Evolutionary conservation across 768 basidiomycete species (phyloP), one percentile per base, ranked within the genome.

Genomic region (Myochromella boudieri): DNA sequence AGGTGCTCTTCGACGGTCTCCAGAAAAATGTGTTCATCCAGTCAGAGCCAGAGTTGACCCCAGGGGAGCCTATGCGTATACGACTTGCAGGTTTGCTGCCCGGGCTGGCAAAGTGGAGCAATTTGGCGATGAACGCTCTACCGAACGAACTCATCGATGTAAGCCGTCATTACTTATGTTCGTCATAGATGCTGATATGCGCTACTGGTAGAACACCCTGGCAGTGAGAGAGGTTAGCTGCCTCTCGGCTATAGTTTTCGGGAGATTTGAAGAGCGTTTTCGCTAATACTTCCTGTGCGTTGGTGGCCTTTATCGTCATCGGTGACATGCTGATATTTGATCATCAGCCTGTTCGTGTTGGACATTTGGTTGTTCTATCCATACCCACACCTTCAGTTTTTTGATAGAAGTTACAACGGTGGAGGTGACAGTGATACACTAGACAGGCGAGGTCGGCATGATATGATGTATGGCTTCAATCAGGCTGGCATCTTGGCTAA

Each of bases 61-160:
- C 55, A 14, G 65, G 58, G 1, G 71, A 73, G 34, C 77, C 76
- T 22, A 61, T 74, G 39, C 74, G 77, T 54, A 78, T 90, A 40
- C 71, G 88, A 37, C 64, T 97, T 11, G 95, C 91, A 11, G 82
- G 84, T 4, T 67, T 95, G 55, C 67, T 97, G 22, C 94, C 93
- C 3, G 86, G 81, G 1, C 67, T 97, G 32, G 82, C 87, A 44
- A 70, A 81, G 46, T 93, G 92, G 91, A 85, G 84, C 57, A 79
- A 79, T 52, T 48, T 81, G 48, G 83, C 84, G 29, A 61, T 92
- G 55, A 76, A 81, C 52, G 78, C 78, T 14, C 61, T 85, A 44
- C 90, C 88, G 27, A 91, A 90, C 61, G 89, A 88, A 61, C 68
- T 92, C 53, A 78, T 91, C 21, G 91, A 94, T 69, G 92, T 91